Conservation (phyloP, 2,329 filamentous ascomycete genomes). For the Alternaria triticimaculans region DNA sequence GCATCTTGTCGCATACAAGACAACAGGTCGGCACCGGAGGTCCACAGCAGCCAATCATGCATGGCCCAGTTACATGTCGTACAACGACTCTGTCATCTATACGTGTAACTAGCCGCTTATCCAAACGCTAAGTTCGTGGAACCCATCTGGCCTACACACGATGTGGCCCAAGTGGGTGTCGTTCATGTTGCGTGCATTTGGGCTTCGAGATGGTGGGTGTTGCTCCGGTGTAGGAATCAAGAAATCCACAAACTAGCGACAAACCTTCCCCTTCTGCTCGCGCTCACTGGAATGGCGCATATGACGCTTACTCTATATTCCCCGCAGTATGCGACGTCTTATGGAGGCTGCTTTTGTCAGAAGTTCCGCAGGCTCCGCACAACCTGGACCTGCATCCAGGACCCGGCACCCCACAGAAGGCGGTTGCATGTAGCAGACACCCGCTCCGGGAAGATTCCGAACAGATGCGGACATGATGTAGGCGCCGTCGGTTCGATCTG, state of each 20-base stretch:
- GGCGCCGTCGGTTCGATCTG: background rate
- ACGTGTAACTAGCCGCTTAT: constrained; percentile 20
- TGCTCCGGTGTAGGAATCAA: background rate
- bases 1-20: background rate
- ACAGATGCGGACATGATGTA: background rate
- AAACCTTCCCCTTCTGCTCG: background rate
- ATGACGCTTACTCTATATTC: constrained; percentile 14
- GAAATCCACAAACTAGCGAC: background rate
- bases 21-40: constrained; percentile 8
- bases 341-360: constrained; percentile 8
- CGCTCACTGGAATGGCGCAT: background rate
- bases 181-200: background rate
- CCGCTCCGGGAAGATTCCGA: background rate
- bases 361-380: constrained; percentile 15
- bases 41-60: constrained; percentile 21
- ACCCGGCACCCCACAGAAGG: background rate
- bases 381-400: background rate
- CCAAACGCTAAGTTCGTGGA: constrained; percentile 8
- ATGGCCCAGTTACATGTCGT: constrained; percentile 6
- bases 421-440: background rate
- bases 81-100: constrained; percentile 21
- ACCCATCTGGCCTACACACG: constrained; percentile 1
- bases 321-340: constrained; percentile 17
- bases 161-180: background rate
- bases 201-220: background rate